phyloP scores from a whole-genome alignment of 352 stramenopile species.

The Phytophthora megakarya region DNA sequence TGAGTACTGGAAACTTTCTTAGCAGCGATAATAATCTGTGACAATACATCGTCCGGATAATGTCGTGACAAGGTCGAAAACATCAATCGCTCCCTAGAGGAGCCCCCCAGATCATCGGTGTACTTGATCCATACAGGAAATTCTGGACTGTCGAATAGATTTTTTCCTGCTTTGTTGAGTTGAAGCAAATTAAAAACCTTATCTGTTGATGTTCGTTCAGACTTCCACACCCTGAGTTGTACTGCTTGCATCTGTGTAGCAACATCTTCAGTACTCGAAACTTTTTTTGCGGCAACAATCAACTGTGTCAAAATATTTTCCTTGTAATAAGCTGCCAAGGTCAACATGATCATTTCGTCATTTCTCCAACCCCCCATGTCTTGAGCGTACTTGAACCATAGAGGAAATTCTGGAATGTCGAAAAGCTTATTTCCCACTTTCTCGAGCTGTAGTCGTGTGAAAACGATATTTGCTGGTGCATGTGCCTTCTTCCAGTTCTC shows the following conservation, averaged over 20 bases:
- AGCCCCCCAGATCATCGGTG: background rate
- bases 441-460: slow-evolving; percentile 3
- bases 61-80: background rate
- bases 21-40: background rate
- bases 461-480: background rate
- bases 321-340: too few species aligned
- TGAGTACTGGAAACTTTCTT: background rate
- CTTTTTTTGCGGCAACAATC: background rate
- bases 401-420: background rate
- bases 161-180: background rate
- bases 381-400: background rate
- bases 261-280: background rate
- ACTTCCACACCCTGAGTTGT: slow-evolving; percentile 1
- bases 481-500: background rate
- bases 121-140: background rate
- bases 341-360: too few species aligned
- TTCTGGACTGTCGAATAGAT: background rate
- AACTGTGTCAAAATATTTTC: background rate
- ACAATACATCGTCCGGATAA: background rate
- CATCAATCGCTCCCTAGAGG: background rate
- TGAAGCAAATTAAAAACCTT: slow-evolving; percentile 6
- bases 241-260: background rate
- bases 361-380: background rate
- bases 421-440: background rate
- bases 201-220: background rate